Base-by-base conservation (phyloP, 345 rosid genomes). In the Rubroshorea leprosula region DNA sequence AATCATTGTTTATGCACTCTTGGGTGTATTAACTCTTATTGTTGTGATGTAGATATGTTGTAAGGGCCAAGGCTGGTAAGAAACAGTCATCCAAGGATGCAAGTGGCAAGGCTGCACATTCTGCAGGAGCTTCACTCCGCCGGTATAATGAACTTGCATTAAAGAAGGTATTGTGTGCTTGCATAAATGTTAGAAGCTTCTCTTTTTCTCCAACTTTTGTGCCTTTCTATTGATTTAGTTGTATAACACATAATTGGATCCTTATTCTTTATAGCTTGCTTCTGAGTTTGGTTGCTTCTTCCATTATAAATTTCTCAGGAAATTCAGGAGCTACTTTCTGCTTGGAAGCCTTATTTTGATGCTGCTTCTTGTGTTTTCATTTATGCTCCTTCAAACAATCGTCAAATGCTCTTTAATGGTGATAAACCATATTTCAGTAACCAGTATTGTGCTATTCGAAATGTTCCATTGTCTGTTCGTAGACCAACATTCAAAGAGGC, bases 61-160 rank as follows among this genome's bases (percentile, higher is more conserved):
- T 93, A 62, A 82, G 99, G 80, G 97, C 97, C 60, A 93, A 82
- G 89, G 94, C 99, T 63, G 99, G 99, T 39, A 89, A 80, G 74
- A 89, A 83, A 50, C 99, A 93, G 83, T 89, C 99, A 47, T 75
- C 89, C 6, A 93, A 93, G 74, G 96, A 93, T 74, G 94, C 73
- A 65, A 63, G 77, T 62, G 99, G 97, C 64, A 85, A 82, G 73
- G 68, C 82, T 67, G 78, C 79, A 14, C 91, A 93, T 77, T 93
- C 99, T 63, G 99, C 96, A 5, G 97, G 97, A 57, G 97, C 97
- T 72, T 83, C 95, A 24, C 96, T 93, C 62, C 94, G 99, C 60
- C 88, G 99, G 38, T 75, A 92, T 61, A 86, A 93, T 62, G 99
- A 93, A 65, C 87, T 80, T 61, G 90, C 88, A 51, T 75, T 93